Evolutionary conservation across 2,329 filamentous ascomycete species (phyloP).

Genomic region (Cordyceps tenuipes): DNA sequence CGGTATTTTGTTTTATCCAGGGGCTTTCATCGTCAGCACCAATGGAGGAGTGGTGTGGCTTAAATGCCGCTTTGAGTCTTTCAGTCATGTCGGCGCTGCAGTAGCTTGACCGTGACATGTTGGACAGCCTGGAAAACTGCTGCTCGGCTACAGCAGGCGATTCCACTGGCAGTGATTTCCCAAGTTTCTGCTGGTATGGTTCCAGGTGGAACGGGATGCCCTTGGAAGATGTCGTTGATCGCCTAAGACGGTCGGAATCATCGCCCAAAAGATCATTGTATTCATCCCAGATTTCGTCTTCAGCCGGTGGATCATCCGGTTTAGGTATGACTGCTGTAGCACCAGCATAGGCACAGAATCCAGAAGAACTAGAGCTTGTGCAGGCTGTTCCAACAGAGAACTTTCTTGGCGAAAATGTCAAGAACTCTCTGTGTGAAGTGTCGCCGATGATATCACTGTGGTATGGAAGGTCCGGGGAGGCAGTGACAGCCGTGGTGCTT

Average conservation of each 20-base stretch:
- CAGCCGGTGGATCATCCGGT: slow-evolving; percentile 52
- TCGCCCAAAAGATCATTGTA: slow-evolving; percentile 83
- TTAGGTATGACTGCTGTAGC: slow-evolving; percentile 58
- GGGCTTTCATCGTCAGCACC: slow-evolving; percentile 32
- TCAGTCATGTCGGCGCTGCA: slow-evolving; percentile 48
- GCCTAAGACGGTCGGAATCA: slow-evolving; percentile 34
- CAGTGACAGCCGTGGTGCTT: slow-evolving; percentile 23
- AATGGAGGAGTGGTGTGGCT: slow-evolving; percentile 37
- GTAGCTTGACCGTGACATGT: slow-evolving; percentile 39
- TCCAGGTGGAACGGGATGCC: slow-evolving; percentile 50
- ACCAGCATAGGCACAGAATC: slow-evolving; percentile 44
- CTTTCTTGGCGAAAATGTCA: slow-evolving; percentile 65
- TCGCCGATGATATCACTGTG: background rate
- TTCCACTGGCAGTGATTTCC: slow-evolving; percentile 31
- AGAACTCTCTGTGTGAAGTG: slow-evolving; percentile 47
- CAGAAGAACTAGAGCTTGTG: slow-evolving; percentile 57
- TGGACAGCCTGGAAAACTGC: slow-evolving; percentile 25
- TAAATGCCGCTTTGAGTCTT: slow-evolving; percentile 41
- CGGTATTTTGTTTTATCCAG: slow-evolving; percentile 15
- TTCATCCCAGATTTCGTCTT: slow-evolving; percentile 92
- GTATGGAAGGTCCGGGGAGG: background rate
- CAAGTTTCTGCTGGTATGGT: slow-evolving; percentile 32
- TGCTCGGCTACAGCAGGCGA: slow-evolving; percentile 35
- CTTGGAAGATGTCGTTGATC: slow-evolving; percentile 48
- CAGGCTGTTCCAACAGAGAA: slow-evolving; percentile 52